A percentile compares a stretch with the other conserved stretches of the same genome.
phyloP scores from a whole-genome alignment of 2,329 filamentous ascomycete genomes.

The Epichloe aotearoae region DNA sequence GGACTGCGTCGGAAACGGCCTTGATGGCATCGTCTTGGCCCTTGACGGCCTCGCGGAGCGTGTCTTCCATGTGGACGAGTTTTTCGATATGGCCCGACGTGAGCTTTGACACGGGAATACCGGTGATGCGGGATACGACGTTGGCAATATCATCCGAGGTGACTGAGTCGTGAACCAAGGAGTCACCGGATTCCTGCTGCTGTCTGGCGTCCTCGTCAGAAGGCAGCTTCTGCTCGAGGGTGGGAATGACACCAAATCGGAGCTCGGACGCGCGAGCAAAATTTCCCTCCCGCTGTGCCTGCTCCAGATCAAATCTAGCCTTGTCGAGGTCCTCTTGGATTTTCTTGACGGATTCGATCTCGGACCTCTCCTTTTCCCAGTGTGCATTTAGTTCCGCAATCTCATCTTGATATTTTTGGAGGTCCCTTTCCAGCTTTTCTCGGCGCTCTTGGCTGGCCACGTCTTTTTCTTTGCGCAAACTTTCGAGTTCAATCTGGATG shows the following conservation, averaged over 20 bases:
- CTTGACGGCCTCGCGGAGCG: conserved; percentile 66
- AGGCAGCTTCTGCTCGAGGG: conserved; percentile 65
- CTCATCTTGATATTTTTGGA: conserved; percentile 68
- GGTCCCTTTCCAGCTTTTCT: conserved; percentile 66
- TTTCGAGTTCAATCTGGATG: conserved; percentile 92
- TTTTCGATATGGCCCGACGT: conserved; percentile 92
- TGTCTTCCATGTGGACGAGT: conserved; percentile 90
- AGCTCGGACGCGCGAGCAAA: conserved; percentile 86
- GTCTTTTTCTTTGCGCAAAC: conserved; percentile 85
- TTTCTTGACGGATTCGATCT: conserved; percentile 78
- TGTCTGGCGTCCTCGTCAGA: conserved; percentile 46
- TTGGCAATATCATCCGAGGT: conserved; percentile 86
- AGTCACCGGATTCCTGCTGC: conserved; percentile 27
- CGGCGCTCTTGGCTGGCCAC: conserved; percentile 76
- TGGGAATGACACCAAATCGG: conserved; percentile 75
- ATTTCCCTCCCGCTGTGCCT: conserved; percentile 75
- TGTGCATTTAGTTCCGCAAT: conserved; percentile 60
- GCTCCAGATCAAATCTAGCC: conserved; percentile 72
- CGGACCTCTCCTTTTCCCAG: conserved; percentile 81
- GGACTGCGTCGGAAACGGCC: conserved; percentile 82
- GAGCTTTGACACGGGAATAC: conserved; percentile 84
- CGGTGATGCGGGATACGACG: conserved; percentile 82
- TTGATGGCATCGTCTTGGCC: conserved; percentile 90
- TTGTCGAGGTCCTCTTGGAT: conserved; percentile 80
- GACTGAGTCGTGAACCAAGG: conserved; percentile 85